These are phyloP conservation scores for Macrotyloma uniflorum DNA, from an alignment of 306 rosid genomes.

Conservation along the genomic window DNA sequence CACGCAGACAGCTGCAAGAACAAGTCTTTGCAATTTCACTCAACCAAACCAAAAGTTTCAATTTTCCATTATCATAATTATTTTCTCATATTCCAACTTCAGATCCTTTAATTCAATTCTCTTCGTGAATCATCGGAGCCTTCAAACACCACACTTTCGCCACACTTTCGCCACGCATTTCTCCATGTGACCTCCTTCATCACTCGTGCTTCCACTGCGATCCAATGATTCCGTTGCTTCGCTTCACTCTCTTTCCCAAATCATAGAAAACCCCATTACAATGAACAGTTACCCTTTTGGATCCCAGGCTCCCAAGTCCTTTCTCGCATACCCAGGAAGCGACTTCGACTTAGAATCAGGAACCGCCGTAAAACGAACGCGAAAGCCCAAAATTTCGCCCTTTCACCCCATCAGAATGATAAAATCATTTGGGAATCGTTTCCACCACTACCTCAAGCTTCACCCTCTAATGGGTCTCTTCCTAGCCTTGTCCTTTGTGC, in stretches of 20 bases:
- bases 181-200: constrained; percentile 1
- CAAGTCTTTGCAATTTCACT: background rate
- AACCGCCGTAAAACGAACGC: constrained; percentile 43
- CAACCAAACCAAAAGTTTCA: background rate
- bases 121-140: background rate
- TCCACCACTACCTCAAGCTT: constrained; percentile 60
- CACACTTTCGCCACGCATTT: background rate
- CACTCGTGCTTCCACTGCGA: background rate
- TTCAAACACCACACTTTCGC: constrained; percentile 18
- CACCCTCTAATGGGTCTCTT: constrained; percentile 60
- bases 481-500: constrained; percentile 54
- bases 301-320: constrained; percentile 64
- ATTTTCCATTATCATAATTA: background rate
- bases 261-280: constrained; percentile 11
- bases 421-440: constrained; percentile 58
- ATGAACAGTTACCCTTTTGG: constrained; percentile 66
- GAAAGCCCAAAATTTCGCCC: constrained; percentile 56
- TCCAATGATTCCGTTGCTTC: constrained; percentile 40
- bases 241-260: background rate
- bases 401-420: constrained; percentile 63
- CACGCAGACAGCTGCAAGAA: background rate
- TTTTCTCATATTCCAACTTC: constrained; percentile 11
- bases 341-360: constrained; percentile 88
- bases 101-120: constrained; percentile 16
- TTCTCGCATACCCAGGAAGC: constrained; percentile 57